Base-by-base conservation (phyloP, 768 basidiomycete genomes). In the Xerocomus spinulosus region DNA sequence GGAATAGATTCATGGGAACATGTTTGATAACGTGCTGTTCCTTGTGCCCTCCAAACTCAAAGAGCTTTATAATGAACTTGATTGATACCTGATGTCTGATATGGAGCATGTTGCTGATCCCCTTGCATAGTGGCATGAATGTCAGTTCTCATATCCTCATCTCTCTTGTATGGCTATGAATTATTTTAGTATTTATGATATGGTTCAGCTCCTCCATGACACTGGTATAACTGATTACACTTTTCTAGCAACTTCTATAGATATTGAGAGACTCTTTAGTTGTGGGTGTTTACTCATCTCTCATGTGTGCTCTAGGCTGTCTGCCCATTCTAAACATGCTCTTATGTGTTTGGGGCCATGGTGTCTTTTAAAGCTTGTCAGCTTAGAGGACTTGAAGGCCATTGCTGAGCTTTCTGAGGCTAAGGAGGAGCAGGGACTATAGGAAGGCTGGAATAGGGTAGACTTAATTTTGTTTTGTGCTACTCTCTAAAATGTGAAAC, bases 81-180 rank as follows among this genome's bases (percentile, higher is more conserved):
- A 54, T 3, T 38, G 35, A 2, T 69, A 68, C 52, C 61, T 70
- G n/a, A 50, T 23, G 7, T 48, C 59, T 3, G 43, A 54, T 13
- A 34, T 56, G 13, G 35, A 48, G 9, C n/a, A 41, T 10, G 46
- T 26, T 17, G 4, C 8, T 2, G 24, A 48, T 28, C 12, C 39
- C 3, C 9, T 48, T 17, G 17, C 2, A 6, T 48, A 39, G 39
- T 48, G 38, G 46, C 30, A 41, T 20, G 25, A 48, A 5, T 17
- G 12, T 0, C 9, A 4, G 2, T 4, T 4, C 7, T 15, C 17
- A 0, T 48, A 48, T 12, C 39, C 39, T 10, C 7, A 15, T 2
- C 30, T 48, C 17, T 47, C 38, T 1, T 9, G 18, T 0, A 41
- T 48, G 46, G 32, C 39, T 7, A 9, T 48, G 2, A 18, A 48